These are phyloP conservation scores for Fusarium sp. DNA, from an alignment of 2,329 filamentous ascomycete species.

Conservation along the genomic window DNA sequence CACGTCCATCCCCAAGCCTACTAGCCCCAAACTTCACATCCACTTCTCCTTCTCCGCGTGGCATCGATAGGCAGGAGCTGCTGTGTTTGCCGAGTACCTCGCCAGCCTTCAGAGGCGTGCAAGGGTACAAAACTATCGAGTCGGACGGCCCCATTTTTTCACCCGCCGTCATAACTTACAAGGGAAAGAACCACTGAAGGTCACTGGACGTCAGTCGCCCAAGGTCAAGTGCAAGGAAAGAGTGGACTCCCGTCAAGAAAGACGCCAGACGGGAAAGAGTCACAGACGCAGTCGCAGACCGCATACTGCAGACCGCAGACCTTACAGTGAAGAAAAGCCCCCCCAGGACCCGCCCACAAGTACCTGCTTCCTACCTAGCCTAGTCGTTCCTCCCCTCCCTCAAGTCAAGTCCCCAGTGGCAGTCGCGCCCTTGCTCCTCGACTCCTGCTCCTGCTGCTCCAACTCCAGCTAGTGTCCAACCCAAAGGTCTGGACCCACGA, in stretches of 20 bases:
- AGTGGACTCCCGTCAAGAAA: slow-evolving; percentile 4
- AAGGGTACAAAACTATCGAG: slow-evolving; percentile 39
- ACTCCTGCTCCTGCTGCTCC: background rate
- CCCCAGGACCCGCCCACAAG: slow-evolving; percentile 35
- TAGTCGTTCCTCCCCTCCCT: background rate
- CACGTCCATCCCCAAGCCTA: slow-evolving; percentile 25
- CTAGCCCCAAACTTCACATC: slow-evolving; percentile 10
- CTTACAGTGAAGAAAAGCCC: slow-evolving; percentile 2
- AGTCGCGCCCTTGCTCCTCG: slow-evolving; percentile 35
- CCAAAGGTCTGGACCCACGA: slow-evolving; percentile 40
- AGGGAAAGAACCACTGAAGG: slow-evolving; percentile 28
- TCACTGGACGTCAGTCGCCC: slow-evolving; percentile 15
- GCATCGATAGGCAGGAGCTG: too few species aligned
- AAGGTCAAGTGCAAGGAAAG: slow-evolving; percentile 17
- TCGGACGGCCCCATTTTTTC: slow-evolving; percentile 30
- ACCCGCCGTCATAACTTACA: slow-evolving; percentile 19
- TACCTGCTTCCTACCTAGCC: slow-evolving; percentile 19
- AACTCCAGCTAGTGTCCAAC: slow-evolving; percentile 5
- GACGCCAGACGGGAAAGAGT: slow-evolving; percentile 31
- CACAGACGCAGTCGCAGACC: slow-evolving; percentile 9
- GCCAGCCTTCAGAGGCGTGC: slow-evolving; percentile 15
- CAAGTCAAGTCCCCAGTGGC: slow-evolving; percentile 13
- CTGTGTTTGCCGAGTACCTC: background rate
- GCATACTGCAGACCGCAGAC: too few species aligned
- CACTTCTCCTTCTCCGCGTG: background rate